phyloP scores from a whole-genome alignment of 192 early-diverging fungal species.

The Linnemannia hyalina region DNA sequence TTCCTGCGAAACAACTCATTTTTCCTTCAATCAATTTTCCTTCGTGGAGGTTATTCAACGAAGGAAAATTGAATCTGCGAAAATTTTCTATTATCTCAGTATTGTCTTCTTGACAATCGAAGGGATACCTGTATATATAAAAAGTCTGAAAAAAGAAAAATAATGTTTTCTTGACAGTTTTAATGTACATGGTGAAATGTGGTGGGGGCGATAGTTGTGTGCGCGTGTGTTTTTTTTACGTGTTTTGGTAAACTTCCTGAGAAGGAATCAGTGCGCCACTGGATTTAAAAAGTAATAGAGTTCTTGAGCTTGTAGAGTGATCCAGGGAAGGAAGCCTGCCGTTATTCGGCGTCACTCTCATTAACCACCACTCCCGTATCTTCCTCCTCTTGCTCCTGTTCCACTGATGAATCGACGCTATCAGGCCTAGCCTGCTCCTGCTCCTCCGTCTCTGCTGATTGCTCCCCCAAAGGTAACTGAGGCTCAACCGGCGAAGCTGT shows the following conservation, averaged over 20 bases:
- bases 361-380: background rate
- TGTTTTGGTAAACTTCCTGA: background rate
- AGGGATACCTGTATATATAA: no score
- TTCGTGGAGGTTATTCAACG: no score
- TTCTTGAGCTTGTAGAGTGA: background rate
- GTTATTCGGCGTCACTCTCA: background rate
- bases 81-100: no score
- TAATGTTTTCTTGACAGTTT: background rate
- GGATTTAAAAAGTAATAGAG: no score
- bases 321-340: background rate
- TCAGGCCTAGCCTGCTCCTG: background rate
- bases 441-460: background rate
- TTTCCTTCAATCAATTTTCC: no score
- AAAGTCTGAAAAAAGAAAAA: background rate
- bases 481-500: background rate
- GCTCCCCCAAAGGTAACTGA: background rate
- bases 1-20: no score
- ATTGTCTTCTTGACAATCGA: no score
- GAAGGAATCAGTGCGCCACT: background rate
- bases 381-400: background rate
- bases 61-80: no score
- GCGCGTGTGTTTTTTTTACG: background rate
- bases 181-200: slow-evolving; percentile 18
- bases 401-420: background rate
- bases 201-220: background rate